Conservation (phyloP, 352 stramenopile genomes). For the Pythium plurisporium region DNA sequence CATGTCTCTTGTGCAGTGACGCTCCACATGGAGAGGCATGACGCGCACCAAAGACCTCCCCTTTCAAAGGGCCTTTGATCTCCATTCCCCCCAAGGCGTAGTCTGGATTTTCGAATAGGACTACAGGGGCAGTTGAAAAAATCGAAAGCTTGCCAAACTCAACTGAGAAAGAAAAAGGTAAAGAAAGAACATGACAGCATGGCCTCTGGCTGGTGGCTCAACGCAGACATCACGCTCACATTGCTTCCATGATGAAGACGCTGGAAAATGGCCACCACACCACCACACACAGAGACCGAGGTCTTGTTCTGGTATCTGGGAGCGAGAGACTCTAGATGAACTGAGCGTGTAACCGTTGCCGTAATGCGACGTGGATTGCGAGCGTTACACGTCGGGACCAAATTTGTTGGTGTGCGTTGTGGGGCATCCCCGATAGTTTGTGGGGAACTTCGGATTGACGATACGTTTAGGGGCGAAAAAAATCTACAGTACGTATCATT, state of each 20-base stretch:
- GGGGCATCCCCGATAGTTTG: too few species aligned
- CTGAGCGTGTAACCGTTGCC: not conserved
- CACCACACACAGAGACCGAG: too few species aligned
- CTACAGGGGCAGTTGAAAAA: not conserved
- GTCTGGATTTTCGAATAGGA: not conserved
- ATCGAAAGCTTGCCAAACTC: not conserved
- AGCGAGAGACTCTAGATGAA: not conserved
- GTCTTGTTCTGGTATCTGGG: constrained; percentile 2
- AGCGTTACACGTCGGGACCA: not conserved
- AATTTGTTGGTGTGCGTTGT: too few species aligned
- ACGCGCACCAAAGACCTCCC: not conserved
- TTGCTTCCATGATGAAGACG: too few species aligned
- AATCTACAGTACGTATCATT: not conserved
- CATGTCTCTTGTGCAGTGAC: constrained; percentile 13
- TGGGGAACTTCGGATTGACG: constrained; percentile 2
- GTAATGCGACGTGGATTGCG: not conserved
- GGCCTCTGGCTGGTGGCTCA: too few species aligned
- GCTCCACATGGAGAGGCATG: constrained; percentile 4
- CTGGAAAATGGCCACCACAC: not conserved
- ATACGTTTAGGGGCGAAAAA: not conserved
- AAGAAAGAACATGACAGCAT: not conserved
- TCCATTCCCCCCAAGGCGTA: not conserved
- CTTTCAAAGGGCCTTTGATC: not conserved
- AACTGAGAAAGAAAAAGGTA: not conserved
- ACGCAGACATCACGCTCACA: too few species aligned